Evolutionary conservation across 176 grass and related monocot species (phyloP).

Genomic region (Phyllostachys edulis): DNA sequence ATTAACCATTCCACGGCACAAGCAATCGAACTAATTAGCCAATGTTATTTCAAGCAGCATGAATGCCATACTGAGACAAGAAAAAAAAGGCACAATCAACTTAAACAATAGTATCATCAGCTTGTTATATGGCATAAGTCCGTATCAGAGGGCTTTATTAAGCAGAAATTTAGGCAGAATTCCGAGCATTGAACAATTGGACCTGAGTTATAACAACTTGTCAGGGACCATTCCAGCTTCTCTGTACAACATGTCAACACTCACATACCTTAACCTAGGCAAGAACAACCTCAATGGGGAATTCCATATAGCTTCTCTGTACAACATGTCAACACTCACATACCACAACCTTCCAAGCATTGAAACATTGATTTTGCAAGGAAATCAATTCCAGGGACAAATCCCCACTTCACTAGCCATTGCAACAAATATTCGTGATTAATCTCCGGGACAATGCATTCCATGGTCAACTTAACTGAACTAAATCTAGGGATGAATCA

Average conservation of each 20-base stretch:
- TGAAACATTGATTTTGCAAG: not conserved
- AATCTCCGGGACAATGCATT: slow-evolving; percentile 29
- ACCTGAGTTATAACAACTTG: not conserved
- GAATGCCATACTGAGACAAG: no score
- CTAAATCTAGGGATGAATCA: slow-evolving; percentile 20
- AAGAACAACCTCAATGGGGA: slow-evolving; percentile 3
- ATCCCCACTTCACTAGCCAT: slow-evolving; percentile 24
- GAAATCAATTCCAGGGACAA: slow-evolving; percentile 9
- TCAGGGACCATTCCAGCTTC: slow-evolving; percentile 5
- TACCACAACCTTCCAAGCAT: slow-evolving; percentile 32
- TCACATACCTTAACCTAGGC: not conserved
- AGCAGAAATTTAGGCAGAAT: not conserved
- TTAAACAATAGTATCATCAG: no score
- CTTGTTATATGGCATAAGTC: no score
- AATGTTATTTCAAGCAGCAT: no score
- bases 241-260: slow-evolving; percentile 33
- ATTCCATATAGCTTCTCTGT: slow-evolving; percentile 27
- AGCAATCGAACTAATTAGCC: no score
- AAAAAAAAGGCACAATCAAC: no score
- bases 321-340: no score
- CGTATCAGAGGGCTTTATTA: no score
- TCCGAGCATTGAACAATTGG: not conserved
- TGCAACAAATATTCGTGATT: not conserved
- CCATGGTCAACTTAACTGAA: not conserved
- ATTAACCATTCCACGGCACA: no score